Evolutionary conservation across 1,139 yeast species (phyloP), one percentile per base, ranked within the genome.

Genomic region (Suhomyces maxii): DNA sequence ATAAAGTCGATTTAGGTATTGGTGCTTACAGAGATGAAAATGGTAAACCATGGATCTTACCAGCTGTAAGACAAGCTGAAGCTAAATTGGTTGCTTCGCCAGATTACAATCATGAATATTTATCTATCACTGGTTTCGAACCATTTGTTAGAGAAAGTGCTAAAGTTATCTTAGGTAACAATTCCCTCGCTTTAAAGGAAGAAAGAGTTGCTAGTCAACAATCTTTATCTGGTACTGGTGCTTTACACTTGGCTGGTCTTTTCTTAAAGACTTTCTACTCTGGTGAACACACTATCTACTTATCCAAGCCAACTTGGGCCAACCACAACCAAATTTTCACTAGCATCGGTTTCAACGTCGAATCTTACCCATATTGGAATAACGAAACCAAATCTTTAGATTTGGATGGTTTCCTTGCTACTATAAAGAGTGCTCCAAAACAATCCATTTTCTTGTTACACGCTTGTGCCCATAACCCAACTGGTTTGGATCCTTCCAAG

Each of bases 231-330:
- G 99, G 99, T 55, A 93, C 99, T 11, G 99, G 99, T 47, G 96
- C 98, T 6, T 77, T 91, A 59, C 98, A 91, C 63, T 71, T 90
- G 60, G 95, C 91, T 25, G 96, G 91, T 13, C 76, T 77, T 52
- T 89, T 93, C 60, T 69, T 91, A 51, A 76, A 78, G 53, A 71
- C 76, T 39, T 79, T 82, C 68, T 82, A 71, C 66, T 77, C 66
- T 42, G 69, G 72, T 36, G 67, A 68, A 36, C 77, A 81, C 30
- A 71, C 77, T 28, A 75, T 93, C 40, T 91, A 89, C 68, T 69
- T 91, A 48, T 87, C 97, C 8, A 76, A 81, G 54, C 99, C 99
- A 51, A 91, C 99, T 26, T 93, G 99, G 99, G 96, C 93, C 46
- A 93, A 91, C 74, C 99, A 93, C 71, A 76, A 79, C 65, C 88